Base-by-base conservation (phyloP, 768 basidiomycete species). In the Lentinula sp. region DNA sequence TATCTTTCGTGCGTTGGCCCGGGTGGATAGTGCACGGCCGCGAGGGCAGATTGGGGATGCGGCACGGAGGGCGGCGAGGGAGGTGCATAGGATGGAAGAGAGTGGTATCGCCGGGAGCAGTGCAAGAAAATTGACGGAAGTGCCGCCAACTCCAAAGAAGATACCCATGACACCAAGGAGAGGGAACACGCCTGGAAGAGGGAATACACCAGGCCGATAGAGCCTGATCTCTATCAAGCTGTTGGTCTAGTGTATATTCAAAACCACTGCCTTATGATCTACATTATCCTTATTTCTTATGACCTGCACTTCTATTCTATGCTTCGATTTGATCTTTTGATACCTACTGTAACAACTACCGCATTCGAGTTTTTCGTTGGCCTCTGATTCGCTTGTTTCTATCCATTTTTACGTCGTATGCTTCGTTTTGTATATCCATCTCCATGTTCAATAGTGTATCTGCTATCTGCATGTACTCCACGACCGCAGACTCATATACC, bases 41-140 rank as follows among this genome's bases (percentile, higher is more conserved):
- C 85, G 82, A 37, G 80, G 78, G 51, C 72, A 83, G 71, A 79
- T 90, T n/a, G 86, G 89, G 10, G 87, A 89, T 60, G 87, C 86
- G 23, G 90, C 84, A 40, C 74, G 88, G 68, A 74, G 84, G 40
- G 90, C 89, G 15, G 84, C 80, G 59, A 76, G 86, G 63, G 88
- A 91, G 73, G 87, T 88, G 39, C 85, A 88, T 68, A 75, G 89
- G 49, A 84, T 78, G 23, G 78, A 80, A 45, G 86, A 83, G 67
- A 80, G 77, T 57, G 84, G 81, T 39, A 75, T 71, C 9, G 76
- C 70, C 10, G 78, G 76, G 11, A 74, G 78, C 39, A 77, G 77
- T n/a, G 87, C 85, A 66, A 73, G 86, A 67, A 73, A 80, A 66
- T 67, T 86, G 68, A 84, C 86, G 45, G 76, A 78, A 37, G 76